These are phyloP conservation scores for Amanita molliuscula DNA, from an alignment of 768 basidiomycete species.

Conservation along the genomic window DNA sequence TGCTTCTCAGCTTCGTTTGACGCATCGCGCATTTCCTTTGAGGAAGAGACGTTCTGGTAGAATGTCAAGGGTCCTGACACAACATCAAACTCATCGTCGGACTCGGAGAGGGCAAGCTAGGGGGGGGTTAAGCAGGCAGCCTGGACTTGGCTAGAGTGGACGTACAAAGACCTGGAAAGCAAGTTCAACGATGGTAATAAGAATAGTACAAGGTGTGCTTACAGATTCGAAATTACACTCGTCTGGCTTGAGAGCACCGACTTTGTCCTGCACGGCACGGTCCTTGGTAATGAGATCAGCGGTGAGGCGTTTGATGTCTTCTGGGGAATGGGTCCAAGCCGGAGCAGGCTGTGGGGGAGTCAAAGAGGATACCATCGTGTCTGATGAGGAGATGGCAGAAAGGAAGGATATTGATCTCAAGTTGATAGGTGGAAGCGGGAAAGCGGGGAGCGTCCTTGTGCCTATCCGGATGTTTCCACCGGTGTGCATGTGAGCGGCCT, in stretches of 20 bases:
- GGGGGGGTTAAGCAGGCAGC: not conserved
- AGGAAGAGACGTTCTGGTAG: constrained; percentile 73
- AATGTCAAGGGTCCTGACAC: constrained; percentile 56
- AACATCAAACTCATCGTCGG: constrained; percentile 43
- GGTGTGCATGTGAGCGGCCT: not conserved
- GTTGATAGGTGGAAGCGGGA: constrained; percentile 8
- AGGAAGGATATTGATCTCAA: constrained; percentile 14
- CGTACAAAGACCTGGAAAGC: constrained; percentile 60
- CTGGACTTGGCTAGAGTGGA: constrained; percentile 9
- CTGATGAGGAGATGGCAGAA: constrained; percentile 16
- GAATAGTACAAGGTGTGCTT: constrained; percentile 14
- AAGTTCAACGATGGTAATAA: constrained; percentile 1
- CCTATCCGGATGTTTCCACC: constrained; percentile 30
- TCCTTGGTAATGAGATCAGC: constrained; percentile 49
- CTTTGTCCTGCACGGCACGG: constrained; percentile 42
- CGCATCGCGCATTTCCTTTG: constrained; percentile 72
- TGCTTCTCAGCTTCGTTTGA: constrained; percentile 66
- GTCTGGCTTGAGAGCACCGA: constrained; percentile 46
- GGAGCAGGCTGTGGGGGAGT: constrained; percentile 59
- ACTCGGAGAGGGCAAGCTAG: constrained; percentile 51
- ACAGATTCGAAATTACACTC: constrained; percentile 63
- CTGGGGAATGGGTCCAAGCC: constrained; percentile 54
- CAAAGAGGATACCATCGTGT: constrained; percentile 33
- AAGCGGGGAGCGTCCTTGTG: not conserved
- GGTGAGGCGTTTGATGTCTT: constrained; percentile 46